Conservation (phyloP, 129 eudicot genomes). For the Ambrosia trifida region DNA sequence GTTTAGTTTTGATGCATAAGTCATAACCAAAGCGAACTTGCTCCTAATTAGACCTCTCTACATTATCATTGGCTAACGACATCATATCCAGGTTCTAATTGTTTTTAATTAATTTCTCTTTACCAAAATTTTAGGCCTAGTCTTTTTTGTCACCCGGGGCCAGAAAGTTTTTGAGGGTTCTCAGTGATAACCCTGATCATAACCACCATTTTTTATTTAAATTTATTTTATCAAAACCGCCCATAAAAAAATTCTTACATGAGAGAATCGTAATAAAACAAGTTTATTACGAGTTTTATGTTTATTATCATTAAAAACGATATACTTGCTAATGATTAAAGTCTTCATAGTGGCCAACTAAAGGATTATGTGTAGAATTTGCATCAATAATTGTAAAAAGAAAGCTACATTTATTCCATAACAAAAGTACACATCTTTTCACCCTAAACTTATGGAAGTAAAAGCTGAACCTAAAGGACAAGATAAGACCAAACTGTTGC, state of each 20-base stretch:
- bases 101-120: no score
- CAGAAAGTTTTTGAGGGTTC: no score
- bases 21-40: no score
- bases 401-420: not conserved
- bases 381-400: not conserved
- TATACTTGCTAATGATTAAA: not conserved
- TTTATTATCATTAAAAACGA: not conserved
- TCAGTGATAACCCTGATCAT: no score
- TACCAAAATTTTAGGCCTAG: no score
- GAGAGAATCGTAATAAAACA: not conserved
- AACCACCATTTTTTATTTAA: no score
- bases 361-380: not conserved
- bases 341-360: slow-evolving; percentile 1
- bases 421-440: slow-evolving; percentile 23
- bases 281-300: not conserved
- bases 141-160: no score
- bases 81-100: no score
- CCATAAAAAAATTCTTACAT: not conserved
- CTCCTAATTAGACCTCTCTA: no score
- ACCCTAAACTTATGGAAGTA: slow-evolving; percentile 22
- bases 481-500: slow-evolving; percentile 24
- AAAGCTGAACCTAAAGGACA: not conserved
- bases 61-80: no score
- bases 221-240: not conserved
- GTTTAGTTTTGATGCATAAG: no score